Base-by-base conservation (phyloP, 1,139 yeast genomes). In the Yamadazyma sp. region DNA sequence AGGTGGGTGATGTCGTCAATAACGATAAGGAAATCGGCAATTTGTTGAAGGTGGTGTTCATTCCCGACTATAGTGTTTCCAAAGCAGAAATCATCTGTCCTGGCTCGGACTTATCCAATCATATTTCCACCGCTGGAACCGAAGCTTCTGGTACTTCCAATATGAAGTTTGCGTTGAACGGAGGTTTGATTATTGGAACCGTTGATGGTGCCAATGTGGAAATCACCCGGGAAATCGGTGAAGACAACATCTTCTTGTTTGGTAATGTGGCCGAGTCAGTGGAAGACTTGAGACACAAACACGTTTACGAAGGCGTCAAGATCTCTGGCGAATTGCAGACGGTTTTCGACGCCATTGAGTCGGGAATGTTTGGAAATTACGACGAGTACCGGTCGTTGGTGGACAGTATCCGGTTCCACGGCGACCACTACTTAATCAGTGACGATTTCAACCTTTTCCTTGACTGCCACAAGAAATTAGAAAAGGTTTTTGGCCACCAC, bases 201-300 rank as follows among this genome's bases (percentile, higher is more conserved):
- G 96, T 90, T 49, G 97, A 90, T 59, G 97, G 97, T 58, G 97
- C 97, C 46, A 90, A 89, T 57, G 95, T 90, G 40, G 97, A 90
- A 67, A 87, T 90, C 59, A 86, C 96, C 16, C 78, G 96, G 54
- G 97, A 90, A 65, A 80, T 87, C 52, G 96, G 96, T 36, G 95
- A 89, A 59, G 95, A 87, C 38, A 88, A 90, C 62, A 87, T 90
- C 61, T 89, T 88, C 71, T 70, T 89, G 59, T 89, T 89, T 59
- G 97, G 97, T 57, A 87, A 86, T 59, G 76, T 89, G 58, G 82
- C 95, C 24, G 96, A 89, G 62, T 80, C 86, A 29, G 97, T 89
- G 33, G 96, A 88, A 40, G 90, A 82, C 42, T 71, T 89, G 39
- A 80, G 97, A 62, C 85, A 82, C 56, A 73, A 77, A 44, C 95